Evolutionary conservation across 2,329 filamentous ascomycete species (phyloP).

Genomic region (Phoma sp.): DNA sequence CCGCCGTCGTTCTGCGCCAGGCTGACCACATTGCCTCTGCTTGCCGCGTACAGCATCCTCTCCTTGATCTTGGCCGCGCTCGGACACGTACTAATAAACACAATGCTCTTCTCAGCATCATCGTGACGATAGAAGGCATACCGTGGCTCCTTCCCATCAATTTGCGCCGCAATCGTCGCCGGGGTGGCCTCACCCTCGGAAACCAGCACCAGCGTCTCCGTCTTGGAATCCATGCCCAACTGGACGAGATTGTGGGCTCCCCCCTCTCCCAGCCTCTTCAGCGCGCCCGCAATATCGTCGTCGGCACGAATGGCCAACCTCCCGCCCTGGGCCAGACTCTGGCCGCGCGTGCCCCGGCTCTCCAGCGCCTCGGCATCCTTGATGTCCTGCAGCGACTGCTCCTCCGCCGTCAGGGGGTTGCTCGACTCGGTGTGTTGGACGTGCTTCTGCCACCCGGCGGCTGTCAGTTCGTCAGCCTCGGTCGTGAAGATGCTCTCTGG

Average conservation of each 20-base stretch:
- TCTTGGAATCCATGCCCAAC: conserved; percentile 74
- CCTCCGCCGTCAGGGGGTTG: conserved; percentile 80
- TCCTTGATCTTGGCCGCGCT: conserved; percentile 76
- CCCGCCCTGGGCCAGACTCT: conserved; percentile 44
- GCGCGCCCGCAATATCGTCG: conserved; percentile 67
- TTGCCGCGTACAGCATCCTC: conserved; percentile 81
- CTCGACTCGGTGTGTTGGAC: conserved; percentile 66
- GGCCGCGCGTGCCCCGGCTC: conserved; percentile 68
- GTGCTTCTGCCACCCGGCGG: conserved; percentile 73
- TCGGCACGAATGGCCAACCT: conserved; percentile 60
- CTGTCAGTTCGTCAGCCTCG: conserved; percentile 70
- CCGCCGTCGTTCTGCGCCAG: conserved; percentile 70
- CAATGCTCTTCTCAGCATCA: conserved; percentile 61
- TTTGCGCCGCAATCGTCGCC: conserved; percentile 62
- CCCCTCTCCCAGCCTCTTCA: conserved; percentile 64
- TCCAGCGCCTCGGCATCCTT: conserved; percentile 78
- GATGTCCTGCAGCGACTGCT: conserved; percentile 72
- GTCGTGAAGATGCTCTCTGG: conserved; percentile 77
- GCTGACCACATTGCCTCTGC: conserved; percentile 64
- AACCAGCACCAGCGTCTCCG: conserved; percentile 72
- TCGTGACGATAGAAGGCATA: conserved; percentile 80
- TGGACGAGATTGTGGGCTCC: conserved; percentile 64
- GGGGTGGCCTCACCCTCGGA: conserved; percentile 61
- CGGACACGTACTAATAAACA: conserved; percentile 86
- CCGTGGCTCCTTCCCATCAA: conserved; percentile 72